Evolutionary conservation across 2,329 filamentous ascomycete genomes (phyloP).

Genomic region (Neonectria hederae): DNA sequence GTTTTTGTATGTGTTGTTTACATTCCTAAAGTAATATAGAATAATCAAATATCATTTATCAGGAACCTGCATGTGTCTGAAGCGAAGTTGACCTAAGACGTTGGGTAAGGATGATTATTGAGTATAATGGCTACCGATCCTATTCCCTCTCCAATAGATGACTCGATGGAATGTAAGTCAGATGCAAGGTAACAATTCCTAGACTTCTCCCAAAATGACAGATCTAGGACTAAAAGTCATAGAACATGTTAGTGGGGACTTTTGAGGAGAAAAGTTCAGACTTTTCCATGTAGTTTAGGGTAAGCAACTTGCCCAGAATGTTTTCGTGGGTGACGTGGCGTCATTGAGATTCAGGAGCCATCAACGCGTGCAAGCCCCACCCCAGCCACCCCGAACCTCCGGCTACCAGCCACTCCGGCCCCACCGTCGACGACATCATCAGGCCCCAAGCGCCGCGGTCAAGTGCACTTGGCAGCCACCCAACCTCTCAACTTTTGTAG

Average conservation of each 20-base stretch:
- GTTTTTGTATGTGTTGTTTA: not conserved
- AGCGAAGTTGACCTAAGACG: not conserved
- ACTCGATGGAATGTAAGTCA: not conserved
- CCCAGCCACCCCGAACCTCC: constrained; percentile 18
- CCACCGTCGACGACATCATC: constrained; percentile 19
- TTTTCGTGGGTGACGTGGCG: constrained; percentile 3
- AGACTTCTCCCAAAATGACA: not conserved
- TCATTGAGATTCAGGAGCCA: not conserved
- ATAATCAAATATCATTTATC: no score
- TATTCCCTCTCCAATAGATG: not conserved
- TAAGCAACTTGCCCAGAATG: not conserved
- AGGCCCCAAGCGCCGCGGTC: constrained; percentile 8
- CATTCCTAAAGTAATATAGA: no score
- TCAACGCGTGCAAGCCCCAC: not conserved
- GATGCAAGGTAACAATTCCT: not conserved
- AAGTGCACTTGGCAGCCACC: not conserved
- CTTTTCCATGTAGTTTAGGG: not conserved
- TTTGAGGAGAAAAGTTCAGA: not conserved
- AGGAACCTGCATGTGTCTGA: not conserved
- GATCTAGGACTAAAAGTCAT: not conserved
- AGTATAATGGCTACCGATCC: not conserved
- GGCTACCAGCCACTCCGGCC: constrained; percentile 15
- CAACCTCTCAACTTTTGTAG: constrained; percentile 17
- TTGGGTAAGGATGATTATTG: not conserved
- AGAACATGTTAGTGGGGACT: no score